phyloP scores from a whole-genome alignment of 2,329 filamentous ascomycete species.

The Magnaporthales sp. region DNA sequence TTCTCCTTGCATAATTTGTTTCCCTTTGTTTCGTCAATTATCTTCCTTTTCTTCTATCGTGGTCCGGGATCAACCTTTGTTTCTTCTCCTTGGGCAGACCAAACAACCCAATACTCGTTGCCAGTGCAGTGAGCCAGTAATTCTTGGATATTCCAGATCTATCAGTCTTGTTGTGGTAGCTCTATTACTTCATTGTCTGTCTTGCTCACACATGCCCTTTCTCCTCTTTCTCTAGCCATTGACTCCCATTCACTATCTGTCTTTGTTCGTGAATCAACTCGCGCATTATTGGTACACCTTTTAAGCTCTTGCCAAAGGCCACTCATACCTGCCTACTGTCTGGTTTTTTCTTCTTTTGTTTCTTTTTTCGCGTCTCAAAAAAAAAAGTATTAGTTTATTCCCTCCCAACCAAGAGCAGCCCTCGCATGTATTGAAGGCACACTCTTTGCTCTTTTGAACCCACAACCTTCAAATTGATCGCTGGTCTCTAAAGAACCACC shows the following conservation, averaged over 20 bases:
- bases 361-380: not conserved
- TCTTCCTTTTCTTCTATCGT: not conserved
- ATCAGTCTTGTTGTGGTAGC: too few species aligned
- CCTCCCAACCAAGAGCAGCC: not conserved
- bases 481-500: not conserved
- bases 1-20: not conserved
- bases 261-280: conserved; percentile 6
- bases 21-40: not conserved
- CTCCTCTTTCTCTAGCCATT: not conserved
- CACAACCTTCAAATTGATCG: not conserved
- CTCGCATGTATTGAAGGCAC: not conserved
- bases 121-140: not conserved
- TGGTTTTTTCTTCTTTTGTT: not conserved
- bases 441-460: not conserved
- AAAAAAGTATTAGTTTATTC: not conserved
- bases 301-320: not conserved
- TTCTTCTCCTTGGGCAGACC: not conserved
- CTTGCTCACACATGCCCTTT: not conserved
- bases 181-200: not conserved
- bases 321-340: not conserved
- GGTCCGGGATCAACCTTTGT: not conserved
- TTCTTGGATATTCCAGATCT: too few species aligned
- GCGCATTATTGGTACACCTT: not conserved
- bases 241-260: not conserved
- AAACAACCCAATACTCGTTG: not conserved